Conservation (phyloP, 164 flowering plant genomes). For the Akebia trifoliata region DNA sequence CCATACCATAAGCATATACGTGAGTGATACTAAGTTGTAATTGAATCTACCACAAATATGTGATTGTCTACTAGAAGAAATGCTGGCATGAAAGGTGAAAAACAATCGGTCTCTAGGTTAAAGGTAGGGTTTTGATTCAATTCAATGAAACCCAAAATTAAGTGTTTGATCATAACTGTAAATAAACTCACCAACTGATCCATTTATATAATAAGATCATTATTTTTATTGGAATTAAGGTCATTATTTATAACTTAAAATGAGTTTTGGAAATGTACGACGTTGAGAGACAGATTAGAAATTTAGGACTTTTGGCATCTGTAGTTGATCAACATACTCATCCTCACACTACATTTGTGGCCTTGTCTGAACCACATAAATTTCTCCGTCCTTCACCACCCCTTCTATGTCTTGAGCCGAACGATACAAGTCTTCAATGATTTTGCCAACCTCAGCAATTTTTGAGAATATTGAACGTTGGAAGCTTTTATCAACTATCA, state of each 20-base stretch:
- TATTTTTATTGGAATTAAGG: too few relatives aligned
- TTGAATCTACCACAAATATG: too few relatives aligned
- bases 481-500: constrained; percentile 24
- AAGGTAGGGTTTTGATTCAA: not conserved
- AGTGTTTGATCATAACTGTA: too few relatives aligned
- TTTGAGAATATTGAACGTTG: constrained; percentile 18
- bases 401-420: constrained; percentile 35
- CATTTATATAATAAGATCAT: too few relatives aligned
- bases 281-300: not conserved
- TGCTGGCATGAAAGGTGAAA: too few relatives aligned
- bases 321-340: not conserved
- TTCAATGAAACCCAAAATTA: not conserved
- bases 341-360: constrained; percentile 20
- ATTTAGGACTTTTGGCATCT: not conserved
- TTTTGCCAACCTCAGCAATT: constrained; percentile 24
- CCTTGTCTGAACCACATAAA: constrained; percentile 28
- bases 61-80: too few relatives aligned
- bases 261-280: too few relatives aligned
- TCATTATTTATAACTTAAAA: too few relatives aligned
- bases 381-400: constrained; percentile 29
- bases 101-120: too few relatives aligned
- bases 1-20: too few relatives aligned
- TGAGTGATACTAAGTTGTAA: too few relatives aligned
- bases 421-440: constrained; percentile 21
- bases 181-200: too few relatives aligned